Percentiles rank a stretch among this genome's conserved stretches.
Conservation (phyloP, 2,329 filamentous ascomycete species). For the Arthrinium puccinioides region DNA sequence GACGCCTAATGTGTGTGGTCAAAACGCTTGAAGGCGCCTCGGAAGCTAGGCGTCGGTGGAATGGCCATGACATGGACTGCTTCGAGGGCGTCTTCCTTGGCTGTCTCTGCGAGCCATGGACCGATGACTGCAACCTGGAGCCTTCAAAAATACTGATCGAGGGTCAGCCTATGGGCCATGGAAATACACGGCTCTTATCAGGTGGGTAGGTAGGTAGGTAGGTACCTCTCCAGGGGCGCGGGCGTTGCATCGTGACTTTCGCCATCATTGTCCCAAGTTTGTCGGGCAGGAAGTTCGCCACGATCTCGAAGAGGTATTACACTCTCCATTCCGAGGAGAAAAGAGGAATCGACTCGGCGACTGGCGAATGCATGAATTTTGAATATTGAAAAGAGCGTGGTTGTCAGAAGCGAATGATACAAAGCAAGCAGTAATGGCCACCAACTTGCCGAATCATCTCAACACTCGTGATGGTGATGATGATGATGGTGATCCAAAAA, state of each 20-base stretch:
- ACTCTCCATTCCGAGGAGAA: conserved; percentile 16
- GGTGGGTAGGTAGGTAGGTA: conserved; percentile 8
- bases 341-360: background rate
- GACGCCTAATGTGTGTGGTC: conserved; percentile 1
- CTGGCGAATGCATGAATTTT: conserved; percentile 3
- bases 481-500: too few species aligned
- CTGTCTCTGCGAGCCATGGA: background rate
- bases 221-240: conserved; percentile 1
- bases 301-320: conserved; percentile 14
- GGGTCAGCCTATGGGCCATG: background rate
- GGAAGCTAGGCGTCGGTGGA: conserved; percentile 17
- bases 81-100: conserved; percentile 11
- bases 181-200: conserved; percentile 2
- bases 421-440: too few species aligned
- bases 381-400: too few species aligned
- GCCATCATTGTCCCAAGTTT: conserved; percentile 17
- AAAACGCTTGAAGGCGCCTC: conserved; percentile 5
- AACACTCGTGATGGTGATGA: too few species aligned
- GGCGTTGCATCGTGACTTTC: conserved; percentile 1
- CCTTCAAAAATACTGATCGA: background rate
- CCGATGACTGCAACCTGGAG: conserved; percentile 1
- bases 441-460: too few species aligned
- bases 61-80: conserved; percentile 15
- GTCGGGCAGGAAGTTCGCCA: conserved; percentile 15
- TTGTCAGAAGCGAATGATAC: too few species aligned